Evolutionary conservation across 306 rosid species (phyloP), one percentile per base, ranked within the genome.

Genomic region (Acacia crassicarpa): DNA sequence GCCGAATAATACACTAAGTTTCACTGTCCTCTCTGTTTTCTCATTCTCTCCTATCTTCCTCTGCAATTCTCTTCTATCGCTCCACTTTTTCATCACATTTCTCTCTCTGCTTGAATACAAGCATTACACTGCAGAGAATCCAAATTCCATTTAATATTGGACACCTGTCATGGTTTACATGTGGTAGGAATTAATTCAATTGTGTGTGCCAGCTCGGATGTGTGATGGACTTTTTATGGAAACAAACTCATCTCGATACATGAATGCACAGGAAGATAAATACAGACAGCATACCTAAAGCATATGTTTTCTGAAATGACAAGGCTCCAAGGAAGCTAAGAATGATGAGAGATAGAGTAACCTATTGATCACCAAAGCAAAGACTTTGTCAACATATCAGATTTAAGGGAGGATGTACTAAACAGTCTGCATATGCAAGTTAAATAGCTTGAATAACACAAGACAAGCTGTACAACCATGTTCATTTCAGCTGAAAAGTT

Each of bases 301-400:
- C 84, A 80, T 84, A 95, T 61, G 91, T 53, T 77, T 80, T 91
- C 81, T 82, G 92, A 67, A 91, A 85, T 74, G 98, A 89, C 85
- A 95, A 67, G 49, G 88, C 82, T 80, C 97, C 97, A 78, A 93
- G 80, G 88, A 88, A 88, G 92, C 96, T 87, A 43, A 93, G 88
- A 86, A 87, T 79, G 84, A 91, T 56, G 86, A 95, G 89, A 71
- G 84, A 78, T 84, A 93, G 46, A 87, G 80, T 85, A 87, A 83
- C 98, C 99, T 93, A 78, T 83, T 76, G 77, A 78, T 85, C 77
- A 91, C 45, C 74, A 77, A 16, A 78, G 73, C 83, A 83, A 74
- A 83, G 68, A 77, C 58, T 76, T 69, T 40, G 83, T 87, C 73
- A 80, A 81, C 44, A 46, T 0, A 19, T 72, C 17, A 9, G 53